phyloP scores from a whole-genome alignment of 768 basidiomycete genomes.

The Collybia sordida region DNA sequence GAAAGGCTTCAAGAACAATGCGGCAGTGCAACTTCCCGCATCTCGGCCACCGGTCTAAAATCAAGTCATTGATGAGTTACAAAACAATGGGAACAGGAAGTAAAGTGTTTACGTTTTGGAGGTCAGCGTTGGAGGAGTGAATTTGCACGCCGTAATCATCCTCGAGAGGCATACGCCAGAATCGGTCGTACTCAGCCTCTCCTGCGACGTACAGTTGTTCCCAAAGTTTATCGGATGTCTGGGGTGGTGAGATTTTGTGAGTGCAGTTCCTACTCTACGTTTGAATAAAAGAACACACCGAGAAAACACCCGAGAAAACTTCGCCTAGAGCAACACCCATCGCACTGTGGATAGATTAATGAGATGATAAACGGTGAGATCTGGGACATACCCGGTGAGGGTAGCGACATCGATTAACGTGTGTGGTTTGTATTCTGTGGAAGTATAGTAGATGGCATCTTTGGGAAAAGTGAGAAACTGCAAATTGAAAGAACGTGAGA shows the following conservation, averaged over 20 bases:
- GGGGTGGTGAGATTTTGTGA: neutral
- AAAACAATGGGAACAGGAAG: neutral
- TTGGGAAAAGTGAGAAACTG: neutral
- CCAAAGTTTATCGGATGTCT: slow-evolving; percentile 81
- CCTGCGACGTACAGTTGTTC: slow-evolving; percentile 65
- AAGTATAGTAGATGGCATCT: slow-evolving; percentile 86
- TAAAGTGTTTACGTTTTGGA: slow-evolving; percentile 62
- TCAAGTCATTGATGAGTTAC: neutral
- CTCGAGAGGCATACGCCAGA: slow-evolving; percentile 91
- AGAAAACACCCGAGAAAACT: slow-evolving; percentile 75
- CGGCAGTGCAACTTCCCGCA: slow-evolving; percentile 78
- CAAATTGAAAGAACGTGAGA: neutral
- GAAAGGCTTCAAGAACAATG: slow-evolving; percentile 84
- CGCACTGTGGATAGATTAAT: slow-evolving; percentile 44
- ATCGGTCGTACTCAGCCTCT: slow-evolving; percentile 72
- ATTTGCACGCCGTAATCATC: slow-evolving; percentile 82
- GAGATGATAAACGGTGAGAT: neutral
- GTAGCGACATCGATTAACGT: slow-evolving; percentile 88
- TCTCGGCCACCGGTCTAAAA: slow-evolving; percentile 67
- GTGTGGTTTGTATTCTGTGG: slow-evolving; percentile 74
- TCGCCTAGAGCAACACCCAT: slow-evolving; percentile 75
- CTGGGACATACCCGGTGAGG: slow-evolving; percentile 61
- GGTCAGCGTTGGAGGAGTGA: slow-evolving; percentile 73
- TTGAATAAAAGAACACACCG: slow-evolving; percentile 39
- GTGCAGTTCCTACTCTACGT: neutral